These are phyloP conservation scores for Russula sp. DNA, from an alignment of 768 basidiomycete genomes.

Conservation along the genomic window DNA sequence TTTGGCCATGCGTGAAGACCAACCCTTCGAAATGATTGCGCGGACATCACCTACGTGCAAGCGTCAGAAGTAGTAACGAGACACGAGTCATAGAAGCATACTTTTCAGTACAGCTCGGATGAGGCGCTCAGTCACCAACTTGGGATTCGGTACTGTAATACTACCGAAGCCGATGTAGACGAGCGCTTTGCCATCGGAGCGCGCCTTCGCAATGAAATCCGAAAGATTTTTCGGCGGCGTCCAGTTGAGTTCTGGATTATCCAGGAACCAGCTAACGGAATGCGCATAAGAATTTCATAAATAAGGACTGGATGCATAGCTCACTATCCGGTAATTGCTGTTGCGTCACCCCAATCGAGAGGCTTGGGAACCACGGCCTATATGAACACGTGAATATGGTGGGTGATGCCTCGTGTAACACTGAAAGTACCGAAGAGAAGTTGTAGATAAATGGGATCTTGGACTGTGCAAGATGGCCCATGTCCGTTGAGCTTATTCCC, in stretches of 20 bases:
- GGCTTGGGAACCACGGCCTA: slow-evolving; percentile 63
- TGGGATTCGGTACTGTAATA: slow-evolving; percentile 62
- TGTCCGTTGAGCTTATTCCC: slow-evolving; percentile 50
- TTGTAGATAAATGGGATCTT: slow-evolving; percentile 66
- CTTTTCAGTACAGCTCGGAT: slow-evolving; percentile 60
- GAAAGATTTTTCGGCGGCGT: slow-evolving; percentile 48
- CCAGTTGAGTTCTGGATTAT: slow-evolving; percentile 61
- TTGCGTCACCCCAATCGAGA: slow-evolving; percentile 65
- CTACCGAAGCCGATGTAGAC: slow-evolving; percentile 74
- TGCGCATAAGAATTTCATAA: slow-evolving; percentile 11
- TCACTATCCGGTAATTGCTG: slow-evolving; percentile 54
- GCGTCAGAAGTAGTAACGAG: slow-evolving; percentile 9
- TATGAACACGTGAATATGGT: slow-evolving; percentile 9
- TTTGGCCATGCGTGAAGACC: slow-evolving; percentile 56
- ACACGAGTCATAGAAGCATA: slow-evolving; percentile 34
- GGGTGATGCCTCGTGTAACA: neutral
- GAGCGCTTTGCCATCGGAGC: slow-evolving; percentile 52
- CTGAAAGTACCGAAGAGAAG: slow-evolving; percentile 49
- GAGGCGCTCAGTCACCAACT: slow-evolving; percentile 52
- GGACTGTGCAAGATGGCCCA: slow-evolving; percentile 57
- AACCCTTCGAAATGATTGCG: slow-evolving; percentile 66
- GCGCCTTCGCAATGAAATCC: slow-evolving; percentile 55
- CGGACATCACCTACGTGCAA: slow-evolving; percentile 50
- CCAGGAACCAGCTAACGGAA: slow-evolving; percentile 56
- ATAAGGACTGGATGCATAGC: slow-evolving; percentile 15